These are phyloP conservation scores for Lindgomyces ingoldianus DNA, from an alignment of 495 filamentous ascomycete genomes.

Conservation along the genomic window DNA sequence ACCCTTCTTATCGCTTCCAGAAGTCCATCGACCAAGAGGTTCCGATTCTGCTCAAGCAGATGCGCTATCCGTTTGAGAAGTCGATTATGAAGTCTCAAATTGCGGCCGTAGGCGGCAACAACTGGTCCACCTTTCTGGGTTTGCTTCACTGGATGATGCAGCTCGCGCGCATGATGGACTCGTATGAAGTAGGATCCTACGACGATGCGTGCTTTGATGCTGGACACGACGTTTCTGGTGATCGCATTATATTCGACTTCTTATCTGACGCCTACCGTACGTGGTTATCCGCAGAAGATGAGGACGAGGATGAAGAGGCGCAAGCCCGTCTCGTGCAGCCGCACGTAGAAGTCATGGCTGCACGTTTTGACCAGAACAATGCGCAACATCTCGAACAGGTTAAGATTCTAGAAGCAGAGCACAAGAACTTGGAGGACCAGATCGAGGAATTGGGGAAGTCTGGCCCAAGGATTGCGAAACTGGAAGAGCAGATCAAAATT, in stretches of 20 bases:
- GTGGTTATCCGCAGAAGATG: constrained; percentile 78
- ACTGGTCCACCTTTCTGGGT: constrained; percentile 91
- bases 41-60: constrained; percentile 81
- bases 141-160: constrained; percentile 99
- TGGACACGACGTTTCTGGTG: constrained; percentile 81
- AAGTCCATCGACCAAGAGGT: constrained; percentile 94
- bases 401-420: constrained; percentile 78
- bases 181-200: constrained; percentile 71
- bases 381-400: constrained; percentile 78
- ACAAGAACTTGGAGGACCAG: constrained; percentile 72
- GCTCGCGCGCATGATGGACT: constrained; percentile 84
- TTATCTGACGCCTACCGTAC: constrained; percentile 84
- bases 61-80: constrained; percentile 92
- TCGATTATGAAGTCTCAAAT: constrained; percentile 94
- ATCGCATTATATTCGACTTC: constrained; percentile 92
- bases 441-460: constrained; percentile 86
- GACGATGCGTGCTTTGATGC: constrained; percentile 85
- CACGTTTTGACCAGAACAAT: constrained; percentile 81
- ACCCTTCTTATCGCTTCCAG: constrained; percentile 86
- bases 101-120: constrained; percentile 88
- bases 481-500: constrained; percentile 82
- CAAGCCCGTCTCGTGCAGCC: constrained; percentile 72
- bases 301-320: constrained; percentile 82
- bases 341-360: constrained; percentile 86
- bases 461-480: constrained; percentile 73